These are phyloP conservation scores for Naganishia vaughanmartiniae DNA, from an alignment of 768 basidiomycete genomes.

Conservation along the genomic window DNA sequence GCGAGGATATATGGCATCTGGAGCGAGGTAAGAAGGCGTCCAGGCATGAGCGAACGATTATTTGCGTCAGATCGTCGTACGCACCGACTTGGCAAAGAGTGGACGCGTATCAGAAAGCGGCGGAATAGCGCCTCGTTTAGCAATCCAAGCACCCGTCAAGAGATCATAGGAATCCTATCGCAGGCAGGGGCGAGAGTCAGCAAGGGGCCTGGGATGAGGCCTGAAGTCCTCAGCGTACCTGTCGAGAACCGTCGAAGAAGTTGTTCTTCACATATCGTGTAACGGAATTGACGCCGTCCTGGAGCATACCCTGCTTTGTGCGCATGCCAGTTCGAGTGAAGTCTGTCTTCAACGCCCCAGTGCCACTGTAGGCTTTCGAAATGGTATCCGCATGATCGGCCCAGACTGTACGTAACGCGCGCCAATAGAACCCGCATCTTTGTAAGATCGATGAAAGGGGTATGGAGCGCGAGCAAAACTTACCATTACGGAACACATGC, in stretches of 20 bases:
- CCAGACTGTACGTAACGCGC: constrained; percentile 68
- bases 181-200: not conserved
- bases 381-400: constrained; percentile 92
- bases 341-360: constrained; percentile 93
- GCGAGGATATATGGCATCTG: constrained; percentile 80
- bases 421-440: not conserved
- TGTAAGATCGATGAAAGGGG: not conserved
- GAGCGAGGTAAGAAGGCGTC: not conserved
- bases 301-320: constrained; percentile 71
- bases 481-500: constrained; percentile 82
- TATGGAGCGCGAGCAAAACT: constrained; percentile 44
- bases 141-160: constrained; percentile 84
- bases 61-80: not conserved
- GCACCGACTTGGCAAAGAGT: constrained; percentile 75
- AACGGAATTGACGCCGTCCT: constrained; percentile 81
- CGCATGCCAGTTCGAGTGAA: constrained; percentile 91
- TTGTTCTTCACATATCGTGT: constrained; percentile 92
- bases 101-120: constrained; percentile 76
- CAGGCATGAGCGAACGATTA: not conserved
- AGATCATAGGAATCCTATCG: constrained; percentile 89
- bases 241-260: constrained; percentile 89
- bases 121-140: constrained; percentile 69
- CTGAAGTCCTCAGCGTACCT: constrained; percentile 56
- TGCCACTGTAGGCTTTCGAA: constrained; percentile 85
- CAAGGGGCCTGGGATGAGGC: constrained; percentile 1